phyloP scores from a whole-genome alignment of 2,329 filamentous ascomycete species.

The Pseudophaeomoniella oleicola region DNA sequence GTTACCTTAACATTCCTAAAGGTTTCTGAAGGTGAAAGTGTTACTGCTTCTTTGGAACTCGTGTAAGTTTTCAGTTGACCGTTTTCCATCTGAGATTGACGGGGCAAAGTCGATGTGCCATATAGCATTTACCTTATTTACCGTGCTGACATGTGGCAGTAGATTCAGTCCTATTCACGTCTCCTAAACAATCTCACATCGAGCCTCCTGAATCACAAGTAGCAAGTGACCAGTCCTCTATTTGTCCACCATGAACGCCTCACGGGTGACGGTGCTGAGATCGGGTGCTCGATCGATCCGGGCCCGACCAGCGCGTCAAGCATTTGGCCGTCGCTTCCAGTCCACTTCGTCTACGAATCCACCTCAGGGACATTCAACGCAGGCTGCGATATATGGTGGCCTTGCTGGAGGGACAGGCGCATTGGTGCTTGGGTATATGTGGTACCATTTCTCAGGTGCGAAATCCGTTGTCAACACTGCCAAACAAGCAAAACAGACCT shows the following conservation, averaged over 20 bases:
- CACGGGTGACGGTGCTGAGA: background rate
- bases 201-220: no score
- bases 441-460: conserved; percentile 39
- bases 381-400: conserved; percentile 31
- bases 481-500: conserved; percentile 44
- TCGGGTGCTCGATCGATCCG: background rate
- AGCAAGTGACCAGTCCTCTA: no score
- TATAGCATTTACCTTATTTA: no score
- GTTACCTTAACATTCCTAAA: no score
- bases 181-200: no score
- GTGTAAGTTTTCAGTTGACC: no score
- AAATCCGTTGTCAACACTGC: conserved; percentile 33
- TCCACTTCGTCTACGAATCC: conserved; percentile 14
- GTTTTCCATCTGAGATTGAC: no score
- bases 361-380: conserved; percentile 13
- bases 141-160: no score
- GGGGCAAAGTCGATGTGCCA: no score
- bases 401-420: conserved; percentile 34
- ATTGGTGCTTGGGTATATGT: conserved; percentile 32
- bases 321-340: conserved; percentile 11
- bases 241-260: background rate
- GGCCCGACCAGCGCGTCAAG: background rate
- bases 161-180: no score
- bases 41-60: no score
- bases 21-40: no score